Evolutionary conservation across 805 yeast genomes (phyloP), one percentile per base, ranked within the genome.

Genomic region (Lipomyces mesembrius): DNA sequence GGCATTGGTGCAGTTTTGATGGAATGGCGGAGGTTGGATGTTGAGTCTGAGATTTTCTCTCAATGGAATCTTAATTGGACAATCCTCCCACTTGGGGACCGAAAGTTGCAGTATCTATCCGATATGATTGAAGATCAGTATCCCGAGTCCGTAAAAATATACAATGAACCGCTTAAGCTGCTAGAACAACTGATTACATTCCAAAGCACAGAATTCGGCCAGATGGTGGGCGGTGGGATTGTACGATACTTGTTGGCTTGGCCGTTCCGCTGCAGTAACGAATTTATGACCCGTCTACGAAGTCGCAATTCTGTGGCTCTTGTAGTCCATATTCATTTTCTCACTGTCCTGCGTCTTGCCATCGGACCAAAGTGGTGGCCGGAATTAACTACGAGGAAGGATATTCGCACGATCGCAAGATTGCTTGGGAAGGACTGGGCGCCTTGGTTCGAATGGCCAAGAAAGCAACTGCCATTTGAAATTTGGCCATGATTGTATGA

Each of bases 281-380:
- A 52, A 4, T 65, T 49, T 35, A 35, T 57, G 2, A 29, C 29
- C 22, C 43, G 52, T 8, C 49, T 65, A 3, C 46, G 57, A n/a
- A 53, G 25, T n/a, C 62, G 60, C 27, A 59, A 65, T 17, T 9
- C 22, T 34, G 57, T 55, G 5, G 57, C 52, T 49, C 32, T 65
- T 29, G 55, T 61, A 7, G 51, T 65, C 46, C 59, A 54, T 34
- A 34, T 61, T 17, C 68, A 65, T 53, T 65, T 37, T 55, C 37
- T 65, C 12, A 53, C 60, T 2, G 20, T 61, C 11, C 14, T 65
- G 49, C 52, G 61, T 20, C 32, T 49, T 35, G 32, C 37, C 25
- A 46, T 55, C 8, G 52, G 53, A 20, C 61, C 65, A n/a, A 43
- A 35, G 14, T 65, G 68, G 68, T 65, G 68, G 68, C 54, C 62